Base-by-base conservation (phyloP, 2,329 filamentous ascomycete species). In the Grosmannia clavigera region DNA sequence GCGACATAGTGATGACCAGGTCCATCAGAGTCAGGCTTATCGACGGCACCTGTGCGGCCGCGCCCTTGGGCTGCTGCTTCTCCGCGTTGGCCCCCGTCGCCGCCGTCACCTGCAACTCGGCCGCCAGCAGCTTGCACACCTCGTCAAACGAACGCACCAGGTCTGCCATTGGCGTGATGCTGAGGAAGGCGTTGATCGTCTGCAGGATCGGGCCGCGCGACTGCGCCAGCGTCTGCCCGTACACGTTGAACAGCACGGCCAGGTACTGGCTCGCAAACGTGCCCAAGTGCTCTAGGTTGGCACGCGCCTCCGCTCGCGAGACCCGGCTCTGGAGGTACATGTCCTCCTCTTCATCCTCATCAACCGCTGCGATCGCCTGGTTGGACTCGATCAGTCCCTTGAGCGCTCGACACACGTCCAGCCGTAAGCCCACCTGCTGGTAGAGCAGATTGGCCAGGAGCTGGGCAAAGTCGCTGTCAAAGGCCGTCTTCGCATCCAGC, bases 241-340 rank as follows among this genome's bases (percentile, higher is more conserved):
- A 99, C 53, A 99, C 92, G 70, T 99, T 99, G 79, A 99, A 97
- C n/a, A 99, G 77, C 0, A 97, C 92, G 7, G 94, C 92, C 51
- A 99, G 82, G 74, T 99, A 82, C 68, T 97, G 97, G 62, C 87
- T 87, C 1, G 92, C 81, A 69, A 94, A 92, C 1, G 77, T 76
- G 19, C 89, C 84, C 14, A 99, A 78, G 70, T 95, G 86, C n/a
- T 83, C 76, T 48, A 97, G 75, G 69, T 96, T 96, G 72, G 86
- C 85, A 70, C 84, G 77, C 0, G 94, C 92, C 48, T 84, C 79
- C 4, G 78, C 81, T 70, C 87, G 91, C 4, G 87, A 85, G 16
- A 96, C 82, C 57, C 92, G 81, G 67, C 87, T 87, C 70, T 92
- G 89, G 14, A 90, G 78, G 43, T 94, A 77, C 27, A 95, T 74